Conservation (phyloP, 2,329 filamentous ascomycete species). For the Simplicillium sp. region DNA sequence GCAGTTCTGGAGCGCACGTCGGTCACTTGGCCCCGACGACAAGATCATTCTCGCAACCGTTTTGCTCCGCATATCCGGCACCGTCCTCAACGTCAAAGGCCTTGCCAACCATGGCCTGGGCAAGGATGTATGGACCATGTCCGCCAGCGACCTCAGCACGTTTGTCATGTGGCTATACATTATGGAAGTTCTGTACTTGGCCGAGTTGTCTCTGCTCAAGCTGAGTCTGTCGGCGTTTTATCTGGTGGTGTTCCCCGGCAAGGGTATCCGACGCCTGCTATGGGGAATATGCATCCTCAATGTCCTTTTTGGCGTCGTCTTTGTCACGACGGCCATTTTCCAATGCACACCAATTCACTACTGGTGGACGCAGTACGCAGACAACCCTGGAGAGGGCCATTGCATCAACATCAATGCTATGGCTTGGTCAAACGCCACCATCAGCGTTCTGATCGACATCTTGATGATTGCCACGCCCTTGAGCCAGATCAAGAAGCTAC, state of each 20-base stretch:
- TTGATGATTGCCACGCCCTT: constrained; percentile 43
- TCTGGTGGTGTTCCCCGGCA: constrained; percentile 39
- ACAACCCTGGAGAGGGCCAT: constrained; percentile 25
- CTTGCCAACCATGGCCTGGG: constrained; percentile 32
- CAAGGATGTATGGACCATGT: constrained; percentile 40
- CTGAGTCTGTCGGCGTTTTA: constrained; percentile 45
- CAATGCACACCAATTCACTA: constrained; percentile 41
- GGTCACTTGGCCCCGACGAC: constrained; percentile 28
- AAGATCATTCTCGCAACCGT: constrained; percentile 21
- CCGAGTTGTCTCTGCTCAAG: constrained; percentile 35
- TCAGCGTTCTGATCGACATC: constrained; percentile 42
- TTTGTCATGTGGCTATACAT: constrained; percentile 34
- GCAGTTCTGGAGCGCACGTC: constrained; percentile 20
- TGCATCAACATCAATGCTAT: constrained; percentile 41
- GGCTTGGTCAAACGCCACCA: constrained; percentile 40
- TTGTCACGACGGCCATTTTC: constrained; percentile 33
- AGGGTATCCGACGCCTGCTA: constrained; percentile 26
- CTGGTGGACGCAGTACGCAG: constrained; percentile 45
- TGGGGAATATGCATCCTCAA: constrained; percentile 31
- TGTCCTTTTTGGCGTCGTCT: constrained; percentile 27
- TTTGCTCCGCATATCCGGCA: constrained; percentile 17
- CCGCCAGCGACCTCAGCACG: constrained; percentile 26
- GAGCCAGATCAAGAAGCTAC: constrained; percentile 29
- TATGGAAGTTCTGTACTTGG: constrained; percentile 35
- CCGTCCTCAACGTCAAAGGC: constrained; percentile 21